Conservation (phyloP, 2,329 filamentous ascomycete species). For the Cladosporium sp. region DNA sequence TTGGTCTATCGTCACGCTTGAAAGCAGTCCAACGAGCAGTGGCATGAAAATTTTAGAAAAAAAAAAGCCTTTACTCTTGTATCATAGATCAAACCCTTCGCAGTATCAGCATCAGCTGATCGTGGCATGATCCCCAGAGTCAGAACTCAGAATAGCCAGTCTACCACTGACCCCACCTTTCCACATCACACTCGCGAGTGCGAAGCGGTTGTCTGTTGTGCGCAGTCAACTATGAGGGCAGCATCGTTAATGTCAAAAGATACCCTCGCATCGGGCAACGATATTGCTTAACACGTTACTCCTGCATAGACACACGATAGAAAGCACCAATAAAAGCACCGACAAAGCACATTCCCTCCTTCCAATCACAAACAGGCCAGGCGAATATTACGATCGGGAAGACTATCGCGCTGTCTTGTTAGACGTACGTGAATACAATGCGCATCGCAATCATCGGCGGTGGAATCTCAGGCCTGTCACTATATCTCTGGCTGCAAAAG, state of each 20-base stretch:
- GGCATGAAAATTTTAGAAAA: background rate
- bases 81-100: background rate
- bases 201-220: background rate
- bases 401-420: background rate
- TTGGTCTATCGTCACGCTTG: background rate
- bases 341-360: background rate
- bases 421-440: background rate
- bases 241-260: background rate
- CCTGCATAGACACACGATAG: background rate
- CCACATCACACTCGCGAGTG: background rate
- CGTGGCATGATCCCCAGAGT: background rate
- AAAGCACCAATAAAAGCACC: background rate
- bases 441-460: conserved; percentile 20
- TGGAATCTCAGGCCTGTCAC: conserved; percentile 22
- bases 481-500: conserved; percentile 21
- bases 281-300: background rate
- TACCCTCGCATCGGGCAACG: too few relatives aligned
- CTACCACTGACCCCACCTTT: background rate
- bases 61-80: background rate
- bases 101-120: background rate
- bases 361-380: background rate
- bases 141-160: background rate
- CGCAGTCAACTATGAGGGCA: background rate
- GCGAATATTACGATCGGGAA: too few relatives aligned
- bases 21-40: background rate